Base-by-base conservation (phyloP, 1,284 basidiomycete species). In the Sanghuangporus baumii region DNA sequence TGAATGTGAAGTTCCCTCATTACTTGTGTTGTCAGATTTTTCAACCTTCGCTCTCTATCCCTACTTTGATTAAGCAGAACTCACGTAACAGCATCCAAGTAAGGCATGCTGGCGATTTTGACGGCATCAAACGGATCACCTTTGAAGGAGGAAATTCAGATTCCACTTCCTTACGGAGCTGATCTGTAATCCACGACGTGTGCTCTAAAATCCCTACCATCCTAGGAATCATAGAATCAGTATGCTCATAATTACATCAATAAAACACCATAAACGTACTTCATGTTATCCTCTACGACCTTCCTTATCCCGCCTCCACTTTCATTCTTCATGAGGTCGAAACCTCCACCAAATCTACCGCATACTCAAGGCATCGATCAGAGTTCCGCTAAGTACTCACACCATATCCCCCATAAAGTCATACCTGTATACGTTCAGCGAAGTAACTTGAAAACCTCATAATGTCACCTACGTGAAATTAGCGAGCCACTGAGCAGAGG, bases 371-470 rank as follows among this genome's bases (percentile, higher is more conserved):
- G 9, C 1, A 3, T 34, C 6, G n/a, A 8, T 7, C n/a, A 20
- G 7, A 7, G 8, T n/a, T 11, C 4, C 12, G 1, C 18, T 34
- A 16, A 12, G 6, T 56, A 59, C 64, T 41, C 20, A 73, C 73
- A 67, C 72, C 67, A 78, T 72, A 63, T 74, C 74, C 26, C 74
- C 73, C 74, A 76, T 76, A 58, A 76, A 72, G 61, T 78, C 77
- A 60, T 72, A 73, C 7, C 75, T 75, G 36, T 5, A 7, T 6
- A 12, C 23, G 2, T 6, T 40, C 8, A 18, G 12, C 20, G 43
- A 6, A n/a, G 3, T 6, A 9, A 55, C 3, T 8, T 8, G 12
- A n/a, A 46, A 7, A 16, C 4, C 3, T 6, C n/a, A 46, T 41
- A 18, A n/a, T 12, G 12, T 12, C 4, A 48, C 54, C 12, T 23